Conservation (phyloP, 2,329 filamentous ascomycete species). For the Talaromyces marneffei region DNA sequence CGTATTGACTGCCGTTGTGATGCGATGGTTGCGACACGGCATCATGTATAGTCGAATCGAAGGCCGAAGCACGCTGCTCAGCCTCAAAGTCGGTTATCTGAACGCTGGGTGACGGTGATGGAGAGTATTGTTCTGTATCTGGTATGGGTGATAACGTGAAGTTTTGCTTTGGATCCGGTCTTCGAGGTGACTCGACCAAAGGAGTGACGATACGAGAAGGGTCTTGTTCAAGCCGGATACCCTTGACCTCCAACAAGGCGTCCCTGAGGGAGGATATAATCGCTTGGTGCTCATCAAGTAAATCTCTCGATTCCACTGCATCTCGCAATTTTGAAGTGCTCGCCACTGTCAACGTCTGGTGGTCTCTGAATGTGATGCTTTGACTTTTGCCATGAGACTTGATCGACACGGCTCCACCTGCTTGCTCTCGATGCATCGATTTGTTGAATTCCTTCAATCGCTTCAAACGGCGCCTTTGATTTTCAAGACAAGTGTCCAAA, state of each 20-base stretch:
- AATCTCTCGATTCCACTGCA: constrained; percentile 19
- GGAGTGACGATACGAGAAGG: background rate
- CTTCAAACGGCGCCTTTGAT: constrained; percentile 62
- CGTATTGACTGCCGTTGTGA: background rate
- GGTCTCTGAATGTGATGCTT: constrained; percentile 30
- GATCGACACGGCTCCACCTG: background rate
- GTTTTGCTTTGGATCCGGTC: background rate
- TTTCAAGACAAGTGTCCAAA: constrained; percentile 60
- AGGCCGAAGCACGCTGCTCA: background rate
- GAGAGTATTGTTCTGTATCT: constrained; percentile 6
- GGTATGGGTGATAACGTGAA: constrained; percentile 8
- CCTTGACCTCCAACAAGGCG: constrained; percentile 27
- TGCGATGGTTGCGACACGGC: background rate
- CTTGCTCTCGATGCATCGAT: constrained; percentile 19
- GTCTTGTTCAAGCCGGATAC: constrained; percentile 14
- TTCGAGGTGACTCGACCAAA: background rate
- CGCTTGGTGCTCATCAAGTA: constrained; percentile 25
- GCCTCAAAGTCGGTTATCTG: constrained; percentile 6
- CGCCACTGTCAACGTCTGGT: constrained; percentile 34
- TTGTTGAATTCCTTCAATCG: constrained; percentile 67
- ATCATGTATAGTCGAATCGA: background rate
- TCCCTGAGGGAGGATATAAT: constrained; percentile 32
- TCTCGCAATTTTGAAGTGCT: constrained; percentile 33
- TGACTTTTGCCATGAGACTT: constrained; percentile 12
- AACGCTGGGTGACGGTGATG: constrained; percentile 7